A percentile compares a stretch with the other conserved stretches of the same genome.
These are phyloP conservation scores for Dothideomycetes sp. DNA, from an alignment of 2,329 filamentous ascomycete genomes.

Conservation along the genomic window DNA sequence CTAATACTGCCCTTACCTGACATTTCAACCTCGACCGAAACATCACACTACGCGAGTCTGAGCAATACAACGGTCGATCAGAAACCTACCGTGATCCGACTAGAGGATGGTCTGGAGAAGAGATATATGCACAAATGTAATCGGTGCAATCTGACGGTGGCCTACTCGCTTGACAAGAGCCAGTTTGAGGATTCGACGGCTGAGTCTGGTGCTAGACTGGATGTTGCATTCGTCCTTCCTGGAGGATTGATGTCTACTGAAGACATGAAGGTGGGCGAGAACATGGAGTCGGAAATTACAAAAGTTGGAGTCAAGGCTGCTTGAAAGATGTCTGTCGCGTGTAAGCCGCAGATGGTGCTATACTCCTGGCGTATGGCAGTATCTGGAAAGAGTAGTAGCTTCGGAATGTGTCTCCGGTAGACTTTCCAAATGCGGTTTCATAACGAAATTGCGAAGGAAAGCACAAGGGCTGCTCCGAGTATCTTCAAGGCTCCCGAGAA, in stretches of 20 bases:
- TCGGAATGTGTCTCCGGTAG: no score
- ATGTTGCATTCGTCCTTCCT: conserved; percentile 52
- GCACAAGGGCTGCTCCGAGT: no score
- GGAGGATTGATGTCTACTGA: conserved; percentile 50
- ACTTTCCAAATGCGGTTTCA: no score
- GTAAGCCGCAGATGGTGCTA: no score
- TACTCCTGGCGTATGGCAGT: no score
- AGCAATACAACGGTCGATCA: conserved; percentile 40
- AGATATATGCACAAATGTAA: conserved; percentile 49
- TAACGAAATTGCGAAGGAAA: no score
- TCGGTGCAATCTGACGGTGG: conserved; percentile 52
- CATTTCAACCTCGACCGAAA: background rate
- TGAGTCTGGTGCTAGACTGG: conserved; percentile 29
- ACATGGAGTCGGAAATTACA: conserved; percentile 17
- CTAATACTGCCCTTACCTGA: conserved; percentile 7
- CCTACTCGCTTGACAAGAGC: conserved; percentile 51
- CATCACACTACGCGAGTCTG: conserved; percentile 41
- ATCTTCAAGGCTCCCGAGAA: no score
- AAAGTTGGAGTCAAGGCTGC: conserved; percentile 9
- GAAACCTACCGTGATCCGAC: conserved; percentile 28
- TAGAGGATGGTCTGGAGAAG: conserved; percentile 58
- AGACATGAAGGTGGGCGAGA: conserved; percentile 41
- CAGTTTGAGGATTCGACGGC: conserved; percentile 34
- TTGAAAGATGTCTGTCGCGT: no score
- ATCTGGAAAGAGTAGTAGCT: no score